Base-by-base conservation (phyloP, 2,329 filamentous ascomycete genomes). In the Penicillium sp. region DNA sequence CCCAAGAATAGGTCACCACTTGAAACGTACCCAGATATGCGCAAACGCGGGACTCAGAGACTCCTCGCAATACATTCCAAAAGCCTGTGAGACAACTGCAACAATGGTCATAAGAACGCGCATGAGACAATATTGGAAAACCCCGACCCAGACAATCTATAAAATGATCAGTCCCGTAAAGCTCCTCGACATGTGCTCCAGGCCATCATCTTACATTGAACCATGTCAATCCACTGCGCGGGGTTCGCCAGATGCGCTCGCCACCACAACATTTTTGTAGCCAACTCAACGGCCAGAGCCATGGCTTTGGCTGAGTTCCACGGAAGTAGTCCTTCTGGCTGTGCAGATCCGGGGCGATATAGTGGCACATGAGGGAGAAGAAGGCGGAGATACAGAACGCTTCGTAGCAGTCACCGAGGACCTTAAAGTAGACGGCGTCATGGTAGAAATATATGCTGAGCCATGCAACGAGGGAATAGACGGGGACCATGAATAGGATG, bases 51-150 rank as follows among this genome's bases (percentile, higher is more conserved):
- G 90, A 61, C 81, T 88, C 46, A 91, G 83, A 16, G 89, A 92
- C 63, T 85, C 86, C 69, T 91, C 87, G 77, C 92, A 96, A 71
- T 94, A 95, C 31, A 80, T 78, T 31, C 82, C 82, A 60, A 83
- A 82, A 55, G 86, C 82, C 72, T 96, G 84, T 0, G 89, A 85
- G 35, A 89, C 74, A 20, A 94, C 88, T 1, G 90, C 87, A 16
- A 89, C 85, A 57, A 93, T 81, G 32, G 90, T 94, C 82, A 92
- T 90, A 66, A 87, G 75, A 18, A 93, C 87, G 44, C 89, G 85
- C 60, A 93, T 85, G 67, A 93, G 86, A 76, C 89, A 92, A 76
- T 94, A 95, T 68, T 95, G 90, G 74, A 92, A 95, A 53, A 94
- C 82, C 52, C 87, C 86, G 45, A 89, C 82, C 89, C 89, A 94